Conservation (phyloP, 2,329 filamentous ascomycete genomes). For the Lecanicillium sp. region DNA sequence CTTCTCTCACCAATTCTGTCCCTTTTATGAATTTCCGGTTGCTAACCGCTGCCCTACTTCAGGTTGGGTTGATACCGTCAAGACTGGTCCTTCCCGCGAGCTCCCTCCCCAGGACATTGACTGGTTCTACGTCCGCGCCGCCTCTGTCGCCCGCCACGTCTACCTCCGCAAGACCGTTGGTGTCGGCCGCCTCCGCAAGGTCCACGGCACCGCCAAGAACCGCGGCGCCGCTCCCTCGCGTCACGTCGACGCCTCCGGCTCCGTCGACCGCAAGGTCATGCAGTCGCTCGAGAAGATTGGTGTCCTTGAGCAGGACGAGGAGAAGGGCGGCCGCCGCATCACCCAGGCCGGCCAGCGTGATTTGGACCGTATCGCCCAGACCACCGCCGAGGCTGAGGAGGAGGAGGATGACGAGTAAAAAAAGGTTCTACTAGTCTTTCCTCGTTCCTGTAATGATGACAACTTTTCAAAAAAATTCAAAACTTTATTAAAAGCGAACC, state of each 20-base stretch:
- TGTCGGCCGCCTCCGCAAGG: slow-evolving; percentile 94
- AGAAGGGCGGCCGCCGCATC: slow-evolving; percentile 97
- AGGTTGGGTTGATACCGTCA: slow-evolving; percentile 99
- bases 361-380: slow-evolving; percentile 91
- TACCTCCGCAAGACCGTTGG: slow-evolving; percentile 99
- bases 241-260: slow-evolving; percentile 92
- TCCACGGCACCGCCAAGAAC: slow-evolving; percentile 96
- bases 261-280: slow-evolving; percentile 94
- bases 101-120: slow-evolving; percentile 96
- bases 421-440: not conserved
- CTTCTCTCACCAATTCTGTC: not conserved
- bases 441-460: not conserved
- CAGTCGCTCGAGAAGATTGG: slow-evolving; percentile 99
- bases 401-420: slow-evolving; percentile 60
- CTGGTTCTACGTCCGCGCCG: slow-evolving; percentile 91
- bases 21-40: no score
- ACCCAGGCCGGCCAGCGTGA: slow-evolving; percentile 98
- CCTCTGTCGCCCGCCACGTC: slow-evolving; percentile 93
- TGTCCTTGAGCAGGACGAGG: slow-evolving; percentile 94
- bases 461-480: not conserved
- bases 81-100: slow-evolving; percentile 95
- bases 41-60: slow-evolving; percentile 3
- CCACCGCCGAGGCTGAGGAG: slow-evolving; percentile 65
- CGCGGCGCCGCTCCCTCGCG: slow-evolving; percentile 83
- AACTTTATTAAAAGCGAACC: not conserved